phyloP scores from a whole-genome alignment of 208 protist species.

The Trypanosoma congolense region DNA sequence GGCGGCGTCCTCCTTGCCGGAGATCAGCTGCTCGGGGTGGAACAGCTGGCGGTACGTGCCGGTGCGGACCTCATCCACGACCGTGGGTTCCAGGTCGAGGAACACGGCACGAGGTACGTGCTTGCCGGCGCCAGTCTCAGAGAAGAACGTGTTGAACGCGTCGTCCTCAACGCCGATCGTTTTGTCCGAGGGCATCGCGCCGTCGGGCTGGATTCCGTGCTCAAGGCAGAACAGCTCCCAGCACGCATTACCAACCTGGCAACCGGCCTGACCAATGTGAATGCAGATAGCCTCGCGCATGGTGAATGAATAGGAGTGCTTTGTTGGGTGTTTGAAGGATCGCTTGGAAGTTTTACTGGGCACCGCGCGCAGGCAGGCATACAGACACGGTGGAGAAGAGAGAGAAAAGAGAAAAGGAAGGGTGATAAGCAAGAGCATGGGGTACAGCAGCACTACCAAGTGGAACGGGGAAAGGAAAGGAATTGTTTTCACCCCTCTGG shows the following conservation, averaged over 20 bases:
- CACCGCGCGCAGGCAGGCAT: not conserved
- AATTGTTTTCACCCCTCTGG: not conserved
- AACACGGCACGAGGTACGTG: constrained; percentile 94
- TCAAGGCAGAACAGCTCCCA: constrained; percentile 94
- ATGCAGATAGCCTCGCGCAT: constrained; percentile 95
- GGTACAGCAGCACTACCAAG: no score
- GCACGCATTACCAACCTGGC: constrained; percentile 96
- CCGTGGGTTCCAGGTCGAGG: constrained; percentile 97
- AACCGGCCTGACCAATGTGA: constrained; percentile 95
- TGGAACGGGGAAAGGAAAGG: not conserved
- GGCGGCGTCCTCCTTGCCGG: constrained; percentile 96
- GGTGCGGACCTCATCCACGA: constrained; percentile 95
- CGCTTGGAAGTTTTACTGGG: not conserved
- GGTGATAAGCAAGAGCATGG: no score
- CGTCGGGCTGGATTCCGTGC: constrained; percentile 89
- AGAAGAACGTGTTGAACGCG: constrained; percentile 96
- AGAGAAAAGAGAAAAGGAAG: no score
- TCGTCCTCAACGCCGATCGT: constrained; percentile 83
- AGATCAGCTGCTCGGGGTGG: constrained; percentile 97
- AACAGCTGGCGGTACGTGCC: constrained; percentile 95
- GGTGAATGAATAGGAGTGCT: constrained; percentile 2
- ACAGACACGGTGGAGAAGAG: not conserved
- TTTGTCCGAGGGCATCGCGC: constrained; percentile 86
- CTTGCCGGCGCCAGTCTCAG: constrained; percentile 90
- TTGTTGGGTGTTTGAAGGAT: constrained; percentile 3